Conservation (phyloP, 2,329 filamentous ascomycete genomes). For the Gliomastix tumulicola region DNA sequence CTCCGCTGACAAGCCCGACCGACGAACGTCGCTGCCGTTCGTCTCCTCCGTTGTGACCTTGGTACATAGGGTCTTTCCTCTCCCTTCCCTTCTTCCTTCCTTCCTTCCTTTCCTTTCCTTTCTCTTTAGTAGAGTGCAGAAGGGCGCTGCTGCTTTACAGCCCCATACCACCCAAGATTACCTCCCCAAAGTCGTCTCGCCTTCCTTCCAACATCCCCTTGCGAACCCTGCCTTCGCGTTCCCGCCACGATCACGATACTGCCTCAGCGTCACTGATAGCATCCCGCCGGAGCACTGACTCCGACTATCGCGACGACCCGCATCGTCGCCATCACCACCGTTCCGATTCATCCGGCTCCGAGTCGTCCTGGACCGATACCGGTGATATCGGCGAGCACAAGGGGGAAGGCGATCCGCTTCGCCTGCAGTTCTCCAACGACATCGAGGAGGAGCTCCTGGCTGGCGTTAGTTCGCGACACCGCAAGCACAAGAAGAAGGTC, state of each 20-base stretch:
- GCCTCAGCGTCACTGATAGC: conserved; percentile 41
- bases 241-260: conserved; percentile 25
- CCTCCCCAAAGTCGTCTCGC: conserved; percentile 60
- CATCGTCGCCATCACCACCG: conserved; percentile 37
- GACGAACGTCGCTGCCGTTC: conserved; percentile 1
- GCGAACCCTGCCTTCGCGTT: conserved; percentile 55
- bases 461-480: conserved; percentile 36
- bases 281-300: conserved; percentile 25
- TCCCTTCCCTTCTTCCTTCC: conserved; percentile 5
- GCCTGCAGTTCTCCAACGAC: conserved; percentile 59
- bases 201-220: conserved; percentile 83
- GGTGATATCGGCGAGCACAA: conserved; percentile 92
- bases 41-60: conserved; percentile 1
- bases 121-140: conserved; percentile 33
- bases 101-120: conserved; percentile 12
- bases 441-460: conserved; percentile 56
- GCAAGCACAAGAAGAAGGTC: conserved; percentile 52
- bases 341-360: conserved; percentile 51
- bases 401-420: conserved; percentile 72
- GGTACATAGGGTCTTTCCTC: conserved; percentile 3
- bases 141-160: conserved; percentile 71
- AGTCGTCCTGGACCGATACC: conserved; percentile 84
- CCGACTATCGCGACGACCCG: conserved; percentile 34
- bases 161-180: conserved; percentile 80
- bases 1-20: conserved; percentile 4